phyloP scores from a whole-genome alignment of 1,284 basidiomycete species.

The Ganoderma lucidum region DNA sequence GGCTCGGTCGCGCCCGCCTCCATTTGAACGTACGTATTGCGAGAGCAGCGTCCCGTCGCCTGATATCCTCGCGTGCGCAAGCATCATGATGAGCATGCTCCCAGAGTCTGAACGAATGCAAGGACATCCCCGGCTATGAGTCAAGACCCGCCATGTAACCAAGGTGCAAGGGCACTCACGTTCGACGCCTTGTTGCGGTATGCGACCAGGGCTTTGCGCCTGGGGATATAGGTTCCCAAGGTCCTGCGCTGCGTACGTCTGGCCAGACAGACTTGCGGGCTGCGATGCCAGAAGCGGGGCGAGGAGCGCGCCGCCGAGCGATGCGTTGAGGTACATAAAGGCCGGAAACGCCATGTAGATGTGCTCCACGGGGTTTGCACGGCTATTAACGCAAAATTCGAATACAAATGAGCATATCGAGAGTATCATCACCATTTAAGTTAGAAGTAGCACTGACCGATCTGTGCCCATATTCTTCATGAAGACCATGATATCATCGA shows the following conservation, averaged over 20 bases:
- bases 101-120: slow-evolving; percentile 56
- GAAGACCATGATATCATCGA: slow-evolving; percentile 54
- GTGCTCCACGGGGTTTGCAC: slow-evolving; percentile 54
- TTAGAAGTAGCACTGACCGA: neutral
- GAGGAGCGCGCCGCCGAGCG: slow-evolving; percentile 49
- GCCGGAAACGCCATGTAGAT: slow-evolving; percentile 57
- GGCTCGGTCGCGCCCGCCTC: no score
- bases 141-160: neutral
- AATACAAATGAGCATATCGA: no score
- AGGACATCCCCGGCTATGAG: neutral
- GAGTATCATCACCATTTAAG: no score
- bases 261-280: slow-evolving; percentile 32
- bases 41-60: slow-evolving; percentile 60
- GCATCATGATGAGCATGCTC: slow-evolving; percentile 76
- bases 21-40: slow-evolving; percentile 54
- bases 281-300: slow-evolving; percentile 56
- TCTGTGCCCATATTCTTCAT: slow-evolving; percentile 46
- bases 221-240: slow-evolving; percentile 43
- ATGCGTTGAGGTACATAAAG: slow-evolving; percentile 55
- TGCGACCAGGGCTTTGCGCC: slow-evolving; percentile 12
- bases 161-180: slow-evolving; percentile 11
- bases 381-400: slow-evolving; percentile 17
- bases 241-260: slow-evolving; percentile 50
- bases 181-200: slow-evolving; percentile 19
- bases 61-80: slow-evolving; percentile 69